A percentile compares a stretch with the other conserved stretches of the same genome.
Evolutionary conservation across 2,329 filamentous ascomycete species (phyloP).

Genomic region (Colletotrichum gloeosporioides): DNA sequence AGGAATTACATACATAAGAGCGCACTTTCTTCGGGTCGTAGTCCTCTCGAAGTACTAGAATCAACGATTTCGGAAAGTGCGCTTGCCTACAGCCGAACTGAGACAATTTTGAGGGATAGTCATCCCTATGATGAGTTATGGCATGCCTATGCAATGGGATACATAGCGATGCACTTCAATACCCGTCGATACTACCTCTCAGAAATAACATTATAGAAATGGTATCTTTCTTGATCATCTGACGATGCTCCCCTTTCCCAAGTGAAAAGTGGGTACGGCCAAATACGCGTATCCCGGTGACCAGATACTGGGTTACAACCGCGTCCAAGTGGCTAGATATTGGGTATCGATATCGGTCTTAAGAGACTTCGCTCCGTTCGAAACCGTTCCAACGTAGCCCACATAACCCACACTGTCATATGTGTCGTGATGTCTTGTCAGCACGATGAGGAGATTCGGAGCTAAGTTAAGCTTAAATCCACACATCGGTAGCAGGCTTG

Average conservation of each 20-base stretch:
- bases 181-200: constrained; percentile 18
- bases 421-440: not conserved
- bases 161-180: constrained; percentile 25
- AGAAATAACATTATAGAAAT: constrained; percentile 2
- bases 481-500: not conserved
- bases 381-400: too few species aligned
- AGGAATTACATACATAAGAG: constrained; percentile 31
- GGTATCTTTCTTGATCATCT: not conserved
- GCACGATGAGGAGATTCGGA: not conserved
- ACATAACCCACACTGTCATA: too few species aligned
- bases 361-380: too few species aligned
- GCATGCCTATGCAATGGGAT: constrained; percentile 30
- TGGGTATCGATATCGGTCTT: too few species aligned
- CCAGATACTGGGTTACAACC: too few species aligned
- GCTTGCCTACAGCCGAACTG: constrained; percentile 22
- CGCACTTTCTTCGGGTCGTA: not conserved
- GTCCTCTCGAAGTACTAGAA: not conserved
- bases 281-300: not conserved
- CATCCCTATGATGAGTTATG: constrained; percentile 25
- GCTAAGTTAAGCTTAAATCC: not conserved
- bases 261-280: not conserved
- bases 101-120: constrained; percentile 22
- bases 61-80: constrained; percentile 11
- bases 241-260: fast-evolving
- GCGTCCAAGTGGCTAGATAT: too few species aligned